Evolutionary conservation across 2,329 filamentous ascomycete species (phyloP).

Genomic region (Aspergillus sp.): DNA sequence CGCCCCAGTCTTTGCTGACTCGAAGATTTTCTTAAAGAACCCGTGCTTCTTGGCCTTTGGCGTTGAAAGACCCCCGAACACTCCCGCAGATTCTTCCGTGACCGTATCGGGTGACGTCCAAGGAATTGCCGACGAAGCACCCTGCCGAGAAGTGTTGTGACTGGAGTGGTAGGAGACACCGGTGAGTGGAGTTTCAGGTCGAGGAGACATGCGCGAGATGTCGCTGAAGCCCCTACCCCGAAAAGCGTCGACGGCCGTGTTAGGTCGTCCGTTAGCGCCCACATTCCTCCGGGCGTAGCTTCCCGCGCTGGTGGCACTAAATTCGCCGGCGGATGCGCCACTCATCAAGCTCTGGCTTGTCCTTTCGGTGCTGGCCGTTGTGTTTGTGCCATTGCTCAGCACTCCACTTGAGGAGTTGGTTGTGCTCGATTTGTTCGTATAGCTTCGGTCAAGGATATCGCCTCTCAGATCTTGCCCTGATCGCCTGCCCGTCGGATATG

Average conservation of each 20-base stretch:
- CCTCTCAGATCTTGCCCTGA: slow-evolving; percentile 72
- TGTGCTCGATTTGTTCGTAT: slow-evolving; percentile 82
- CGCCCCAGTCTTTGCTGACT: slow-evolving; percentile 89
- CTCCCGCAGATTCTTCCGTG: slow-evolving; percentile 63
- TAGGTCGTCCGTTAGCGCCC: slow-evolving; percentile 41
- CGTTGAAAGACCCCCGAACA: slow-evolving; percentile 72
- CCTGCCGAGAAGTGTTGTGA: slow-evolving; percentile 62
- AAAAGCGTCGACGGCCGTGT: slow-evolving; percentile 43
- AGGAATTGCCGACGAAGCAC: slow-evolving; percentile 64
- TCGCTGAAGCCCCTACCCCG: slow-evolving; percentile 41
- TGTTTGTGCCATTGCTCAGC: slow-evolving; percentile 65
- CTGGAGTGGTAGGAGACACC: slow-evolving; percentile 90
- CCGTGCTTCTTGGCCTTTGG: slow-evolving; percentile 81
- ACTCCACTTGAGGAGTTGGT: slow-evolving; percentile 75
- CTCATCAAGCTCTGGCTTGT: slow-evolving; percentile 92
- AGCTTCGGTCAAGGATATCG: slow-evolving; percentile 70
- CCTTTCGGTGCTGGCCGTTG: slow-evolving; percentile 69
- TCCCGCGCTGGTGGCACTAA: slow-evolving; percentile 93
- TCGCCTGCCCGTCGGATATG: slow-evolving; percentile 39
- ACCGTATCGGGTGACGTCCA: slow-evolving; percentile 47
- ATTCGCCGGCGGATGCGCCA: slow-evolving; percentile 81
- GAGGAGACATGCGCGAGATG: slow-evolving; percentile 28
- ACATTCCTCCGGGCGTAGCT: slow-evolving; percentile 78
- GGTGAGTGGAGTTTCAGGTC: slow-evolving; percentile 61
- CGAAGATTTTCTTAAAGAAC: slow-evolving; percentile 94